Base-by-base conservation (phyloP, 352 stramenopile genomes). In the Pythium sp. region DNA sequence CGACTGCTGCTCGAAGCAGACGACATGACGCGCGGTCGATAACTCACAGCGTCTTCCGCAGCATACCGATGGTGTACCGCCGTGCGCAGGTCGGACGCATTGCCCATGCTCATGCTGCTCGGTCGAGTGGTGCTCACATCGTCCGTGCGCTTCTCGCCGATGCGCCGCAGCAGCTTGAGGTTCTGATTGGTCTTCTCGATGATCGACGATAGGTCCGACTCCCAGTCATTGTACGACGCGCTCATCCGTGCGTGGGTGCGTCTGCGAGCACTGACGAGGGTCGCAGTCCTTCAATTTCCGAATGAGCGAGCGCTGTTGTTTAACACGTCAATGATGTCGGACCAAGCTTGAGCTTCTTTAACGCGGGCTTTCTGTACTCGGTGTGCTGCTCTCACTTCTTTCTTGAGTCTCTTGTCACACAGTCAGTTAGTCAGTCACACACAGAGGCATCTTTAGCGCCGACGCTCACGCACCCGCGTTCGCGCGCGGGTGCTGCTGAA, bases 131-230 rank as follows among this genome's bases (percentile, higher is more conserved):
- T 64, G 3, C 74, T 82, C 41, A 87, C 73, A 58, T 91, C 78
- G 56, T 86, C 84, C 2, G 80, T 69, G 51, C 81, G 82, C 72
- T 90, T 90, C 71, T 93, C 83, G 58, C 87, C 85, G 53, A 93
- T 92, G 63, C 86, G 85, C 12, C 87, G 85, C 66, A 93, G 74
- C 41, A 93, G 76, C 73, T 92, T 92, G 62, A 93, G 80, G 75
- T 93, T 95, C 67, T 91, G 87, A 71, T 93, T 94, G 63, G 87
- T 94, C 75, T 94, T 93, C 65, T 94, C 87, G 58, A 94, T 93
- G 82, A 93, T 93, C 14, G 87, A 92, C 55, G 86, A 89, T 60
- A 95, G 69, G 64, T 95, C 87, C 61, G 83, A 84, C 70, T 95
- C 85, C 87, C 87, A 95, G 38, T 90, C 85, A 65, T 87, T 82